Evolutionary conservation across 1,139 yeast species (phyloP).

Genomic region (Suhomyces panamericanus): DNA sequence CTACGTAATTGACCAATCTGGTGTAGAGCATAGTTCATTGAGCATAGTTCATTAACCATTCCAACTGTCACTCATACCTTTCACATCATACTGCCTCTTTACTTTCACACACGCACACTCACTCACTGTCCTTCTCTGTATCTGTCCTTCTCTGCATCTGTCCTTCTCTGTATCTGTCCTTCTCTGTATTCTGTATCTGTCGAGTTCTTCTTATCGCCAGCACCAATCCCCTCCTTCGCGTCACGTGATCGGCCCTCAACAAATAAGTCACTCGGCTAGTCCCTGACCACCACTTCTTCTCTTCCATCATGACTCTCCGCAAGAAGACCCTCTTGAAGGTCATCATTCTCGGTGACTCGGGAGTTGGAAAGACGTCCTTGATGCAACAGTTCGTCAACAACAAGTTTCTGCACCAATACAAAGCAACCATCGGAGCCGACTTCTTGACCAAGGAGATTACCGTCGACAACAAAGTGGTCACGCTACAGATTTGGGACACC

Average conservation of each 20-base stretch:
- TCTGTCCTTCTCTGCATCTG: no score
- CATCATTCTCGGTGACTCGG: conserved; percentile 93
- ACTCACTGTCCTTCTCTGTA: no score
- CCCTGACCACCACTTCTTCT: neutral
- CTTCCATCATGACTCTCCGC: conserved; percentile 61
- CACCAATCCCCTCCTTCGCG: neutral
- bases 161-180: no score
- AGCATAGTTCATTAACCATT: no score
- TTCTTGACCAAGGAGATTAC: conserved; percentile 87
- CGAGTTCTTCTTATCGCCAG: no score
- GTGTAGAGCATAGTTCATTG: no score
- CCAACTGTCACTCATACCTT: no score
- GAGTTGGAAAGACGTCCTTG: conserved; percentile 95
- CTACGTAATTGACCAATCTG: no score
- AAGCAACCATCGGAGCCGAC: conserved; percentile 98
- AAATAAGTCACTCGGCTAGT: conserved; percentile 4
- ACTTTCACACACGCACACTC: no score
- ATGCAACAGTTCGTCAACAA: conserved; percentile 96
- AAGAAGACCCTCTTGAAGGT: conserved; percentile 92
- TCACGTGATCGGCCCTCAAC: conserved; percentile 6
- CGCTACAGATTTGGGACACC: conserved; percentile 96
- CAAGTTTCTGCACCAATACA: conserved; percentile 92
- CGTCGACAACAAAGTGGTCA: conserved; percentile 77
- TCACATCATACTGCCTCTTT: no score
- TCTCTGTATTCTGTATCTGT: no score